Base-by-base conservation (phyloP, 2,329 filamentous ascomycete species). In the Alternaria brassicicola region DNA sequence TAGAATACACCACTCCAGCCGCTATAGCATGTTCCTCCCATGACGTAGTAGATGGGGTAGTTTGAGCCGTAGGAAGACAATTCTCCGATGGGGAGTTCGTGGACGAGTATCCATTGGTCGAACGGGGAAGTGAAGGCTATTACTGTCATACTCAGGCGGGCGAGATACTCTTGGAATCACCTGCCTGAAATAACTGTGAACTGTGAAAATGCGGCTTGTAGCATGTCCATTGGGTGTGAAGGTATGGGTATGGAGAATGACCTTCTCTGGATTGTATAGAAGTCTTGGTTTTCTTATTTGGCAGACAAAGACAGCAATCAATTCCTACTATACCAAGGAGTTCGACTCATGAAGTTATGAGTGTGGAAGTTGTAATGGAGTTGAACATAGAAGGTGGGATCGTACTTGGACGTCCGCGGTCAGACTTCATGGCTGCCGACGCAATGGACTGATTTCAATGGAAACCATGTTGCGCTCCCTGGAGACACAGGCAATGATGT, bases 381-480 rank as follows among this genome's bases (percentile, higher is more conserved):
- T 21, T 6, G 35, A 35, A 41, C 21, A n/a, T 25, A 21, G 26
- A 21, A 8, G 31, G 17, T 21, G 39, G 12, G 43, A 53, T 48
- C 2, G 6, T 57, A 57, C 36, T 57, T 57, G 48, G 54, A 31
- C 21, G 28, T 17, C 19, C 23, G 45, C 28, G 33, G 4, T 19
- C 12, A 5, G 28, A 9, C 45, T 10, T 12, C 15, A 19, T 30
- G 15, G 9, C 23, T 31, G 19, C 77, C 77, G 8, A 70, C 76
- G 3, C 67, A 66, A 19, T 79, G 73, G 71, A 67, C 74, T 3
- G 59, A 61, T 13, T 64, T 65, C 35, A 56, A 67, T 39, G 65
- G 64, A 15, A 62, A 63, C 30, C 65, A 68, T 54, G 61, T 59
- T 23, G 55, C 65, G 17, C 68, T 70, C 43, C 62, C 62, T 6